These are phyloP conservation scores for Populus hybrid DNA, from an alignment of 441 rosid genomes.

Conservation along the genomic window DNA sequence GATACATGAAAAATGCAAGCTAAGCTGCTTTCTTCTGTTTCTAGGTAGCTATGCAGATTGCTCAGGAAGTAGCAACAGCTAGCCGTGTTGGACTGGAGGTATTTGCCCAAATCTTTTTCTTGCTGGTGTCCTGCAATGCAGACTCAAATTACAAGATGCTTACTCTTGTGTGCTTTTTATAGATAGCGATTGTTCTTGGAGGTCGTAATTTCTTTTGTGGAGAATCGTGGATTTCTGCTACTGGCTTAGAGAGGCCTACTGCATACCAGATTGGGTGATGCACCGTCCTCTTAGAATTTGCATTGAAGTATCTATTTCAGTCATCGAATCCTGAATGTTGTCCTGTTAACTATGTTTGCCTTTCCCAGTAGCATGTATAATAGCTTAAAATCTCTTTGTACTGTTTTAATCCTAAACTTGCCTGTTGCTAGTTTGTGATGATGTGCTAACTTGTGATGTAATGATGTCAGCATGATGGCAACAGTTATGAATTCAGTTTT, in stretches of 20 bases:
- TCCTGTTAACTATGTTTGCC: neutral
- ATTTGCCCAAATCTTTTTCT: neutral
- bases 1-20: neutral
- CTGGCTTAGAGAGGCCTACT: constrained; percentile 76
- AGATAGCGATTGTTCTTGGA: constrained; percentile 91
- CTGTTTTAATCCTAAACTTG: constrained; percentile 8
- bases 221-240: constrained; percentile 70
- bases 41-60: constrained; percentile 68
- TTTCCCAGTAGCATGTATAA: neutral
- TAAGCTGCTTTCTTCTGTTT: constrained; percentile 17
- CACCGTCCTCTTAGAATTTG: neutral
- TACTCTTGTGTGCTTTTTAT: neutral
- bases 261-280: constrained; percentile 87
- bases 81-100: constrained; percentile 81
- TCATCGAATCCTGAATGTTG: neutral
- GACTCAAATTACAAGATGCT: constrained; percentile 1
- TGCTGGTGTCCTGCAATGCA: constrained; percentile 12
- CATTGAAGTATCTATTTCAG: neutral
- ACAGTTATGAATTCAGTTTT: constrained; percentile 88
- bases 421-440: constrained; percentile 15
- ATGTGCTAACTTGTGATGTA: constrained; percentile 11
- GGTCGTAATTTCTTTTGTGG: constrained; percentile 89
- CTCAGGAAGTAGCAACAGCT: constrained; percentile 73
- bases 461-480: constrained; percentile 78
- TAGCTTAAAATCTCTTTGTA: neutral